Percentiles rank a stretch among this genome's conserved stretches.
These are phyloP conservation scores for Akanthomyces lecanii DNA, from an alignment of 2,329 filamentous ascomycete genomes.

Conservation along the genomic window DNA sequence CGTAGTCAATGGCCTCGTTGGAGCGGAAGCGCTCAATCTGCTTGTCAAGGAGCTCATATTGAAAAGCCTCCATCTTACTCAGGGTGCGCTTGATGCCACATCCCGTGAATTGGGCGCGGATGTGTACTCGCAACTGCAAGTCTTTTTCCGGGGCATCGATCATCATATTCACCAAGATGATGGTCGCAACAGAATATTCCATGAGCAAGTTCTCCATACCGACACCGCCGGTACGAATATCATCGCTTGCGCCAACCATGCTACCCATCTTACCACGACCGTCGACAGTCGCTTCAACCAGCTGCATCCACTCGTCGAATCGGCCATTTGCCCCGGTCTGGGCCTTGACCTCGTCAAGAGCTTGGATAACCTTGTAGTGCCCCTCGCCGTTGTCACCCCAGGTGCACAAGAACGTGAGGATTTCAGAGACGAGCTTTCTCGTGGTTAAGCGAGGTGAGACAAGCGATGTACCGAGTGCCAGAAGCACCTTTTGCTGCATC, in stretches of 20 bases:
- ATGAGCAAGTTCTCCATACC: conserved; percentile 98
- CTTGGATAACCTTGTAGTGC: conserved; percentile 89
- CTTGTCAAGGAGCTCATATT: conserved; percentile 98
- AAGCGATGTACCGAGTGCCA: conserved; percentile 80
- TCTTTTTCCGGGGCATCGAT: conserved; percentile 88
- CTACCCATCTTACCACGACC: conserved; percentile 98
- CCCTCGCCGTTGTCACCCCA: conserved; percentile 82
- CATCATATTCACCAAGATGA: conserved; percentile 95
- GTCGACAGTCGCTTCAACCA: conserved; percentile 95
- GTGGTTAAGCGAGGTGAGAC: conserved; percentile 87
- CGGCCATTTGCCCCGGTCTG: conserved; percentile 88
- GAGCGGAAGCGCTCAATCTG: conserved; percentile 90
- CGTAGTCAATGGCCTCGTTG: conserved; percentile 97
- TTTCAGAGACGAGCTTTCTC: conserved; percentile 90
- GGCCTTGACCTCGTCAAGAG: conserved; percentile 85
- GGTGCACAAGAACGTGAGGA: conserved; percentile 92
- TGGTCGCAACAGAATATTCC: conserved; percentile 94
- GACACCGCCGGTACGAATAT: conserved; percentile 91
- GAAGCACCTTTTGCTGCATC: conserved; percentile 81
- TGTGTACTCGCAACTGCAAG: conserved; percentile 85
- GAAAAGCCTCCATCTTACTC: conserved; percentile 95
- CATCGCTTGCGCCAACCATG: conserved; percentile 91
- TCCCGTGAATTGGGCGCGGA: conserved; percentile 91
- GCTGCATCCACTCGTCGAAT: conserved; percentile 98
- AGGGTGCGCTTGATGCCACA: conserved; percentile 93